phyloP scores from a whole-genome alignment of 441 rosid species.

The Sinapis alba region DNA sequence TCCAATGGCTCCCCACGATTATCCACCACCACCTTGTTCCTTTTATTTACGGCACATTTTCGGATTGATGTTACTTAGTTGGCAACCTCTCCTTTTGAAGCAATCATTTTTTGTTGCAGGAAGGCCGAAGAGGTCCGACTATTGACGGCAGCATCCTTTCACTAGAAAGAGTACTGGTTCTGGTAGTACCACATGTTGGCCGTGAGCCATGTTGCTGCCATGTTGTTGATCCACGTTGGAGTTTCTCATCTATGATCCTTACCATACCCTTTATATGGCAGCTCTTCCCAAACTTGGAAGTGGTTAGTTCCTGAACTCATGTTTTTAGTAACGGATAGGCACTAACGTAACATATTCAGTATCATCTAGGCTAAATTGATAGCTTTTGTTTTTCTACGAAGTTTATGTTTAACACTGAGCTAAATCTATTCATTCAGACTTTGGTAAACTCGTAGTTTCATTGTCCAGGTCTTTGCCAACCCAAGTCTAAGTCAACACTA shows the following conservation, averaged over 20 bases:
- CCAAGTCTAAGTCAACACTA: constrained; percentile 64
- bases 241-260: constrained; percentile 83
- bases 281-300: constrained; percentile 75
- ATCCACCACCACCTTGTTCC: constrained; percentile 19
- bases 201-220: constrained; percentile 69
- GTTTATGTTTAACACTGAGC: constrained; percentile 21
- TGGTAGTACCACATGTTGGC: constrained; percentile 68
- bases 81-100: constrained; percentile 17
- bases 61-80: constrained; percentile 9
- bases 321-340: not conserved
- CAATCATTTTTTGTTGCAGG: constrained; percentile 51
- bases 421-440: constrained; percentile 20
- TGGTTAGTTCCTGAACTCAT: constrained; percentile 48
- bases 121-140: constrained; percentile 40
- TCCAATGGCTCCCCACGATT: constrained; percentile 12
- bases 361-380: not conserved
- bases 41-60: constrained; percentile 15
- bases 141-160: constrained; percentile 48
- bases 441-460: constrained; percentile 35
- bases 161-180: constrained; percentile 63
- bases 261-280: constrained; percentile 88
- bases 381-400: constrained; percentile 5
- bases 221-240: constrained; percentile 62
- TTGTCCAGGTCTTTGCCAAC: constrained; percentile 65
- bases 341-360: not conserved